phyloP scores from a whole-genome alignment of 495 filamentous ascomycete genomes.

The Neurospora sp. region DNA sequence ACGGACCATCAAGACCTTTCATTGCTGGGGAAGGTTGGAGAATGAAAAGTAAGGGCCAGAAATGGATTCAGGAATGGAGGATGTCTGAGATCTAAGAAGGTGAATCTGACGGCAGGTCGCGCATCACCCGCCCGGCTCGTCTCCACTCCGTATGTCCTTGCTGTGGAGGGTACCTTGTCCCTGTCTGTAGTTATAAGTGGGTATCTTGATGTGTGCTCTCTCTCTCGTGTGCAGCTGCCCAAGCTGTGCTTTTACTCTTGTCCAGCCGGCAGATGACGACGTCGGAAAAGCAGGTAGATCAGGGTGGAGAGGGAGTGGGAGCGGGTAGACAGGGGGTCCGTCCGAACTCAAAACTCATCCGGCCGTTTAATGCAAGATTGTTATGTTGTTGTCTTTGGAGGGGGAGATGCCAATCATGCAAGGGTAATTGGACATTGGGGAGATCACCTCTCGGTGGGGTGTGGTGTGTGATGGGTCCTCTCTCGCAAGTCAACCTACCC shows the following conservation, averaged over 20 bases:
- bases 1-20: constrained; percentile 18
- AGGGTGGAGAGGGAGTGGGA: constrained; percentile 1
- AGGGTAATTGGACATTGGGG: constrained; percentile 18
- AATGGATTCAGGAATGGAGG: constrained; percentile 17
- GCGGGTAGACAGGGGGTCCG: constrained; percentile 9
- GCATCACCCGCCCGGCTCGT: constrained; percentile 4
- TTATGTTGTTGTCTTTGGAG: constrained; percentile 16
- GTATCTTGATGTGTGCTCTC: not conserved
- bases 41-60: constrained; percentile 3
- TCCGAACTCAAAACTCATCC: constrained; percentile 2
- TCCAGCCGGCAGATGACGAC: constrained; percentile 8
- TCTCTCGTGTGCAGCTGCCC: not conserved
- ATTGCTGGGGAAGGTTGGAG: constrained; percentile 22
- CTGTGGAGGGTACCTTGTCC: not conserved
- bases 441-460: constrained; percentile 4
- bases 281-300: constrained; percentile 1
- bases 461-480: constrained; percentile 9
- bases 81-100: constrained; percentile 15
- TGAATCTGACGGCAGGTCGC: constrained; percentile 6
- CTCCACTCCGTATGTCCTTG: constrained; percentile 1
- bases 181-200: not conserved
- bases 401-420: constrained; percentile 24
- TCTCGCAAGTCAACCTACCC: not conserved
- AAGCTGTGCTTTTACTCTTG: constrained; percentile 6
- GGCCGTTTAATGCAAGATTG: constrained; percentile 29